Evolutionary conservation across 78 protist genomes (phyloP).

Genomic region (Dictyostelium firmibasis): DNA sequence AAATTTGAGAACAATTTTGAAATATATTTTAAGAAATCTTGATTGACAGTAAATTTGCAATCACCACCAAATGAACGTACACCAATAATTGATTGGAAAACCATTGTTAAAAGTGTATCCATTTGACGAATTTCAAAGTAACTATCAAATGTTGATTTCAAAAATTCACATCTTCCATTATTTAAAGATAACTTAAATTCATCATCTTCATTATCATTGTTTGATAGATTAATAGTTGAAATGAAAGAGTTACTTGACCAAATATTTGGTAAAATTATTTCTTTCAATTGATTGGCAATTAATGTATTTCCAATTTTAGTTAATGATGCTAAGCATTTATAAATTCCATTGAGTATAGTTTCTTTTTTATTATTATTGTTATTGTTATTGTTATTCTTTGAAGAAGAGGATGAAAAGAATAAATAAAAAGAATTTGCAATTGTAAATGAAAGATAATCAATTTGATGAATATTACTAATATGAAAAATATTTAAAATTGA

Average conservation of each 20-base stretch:
- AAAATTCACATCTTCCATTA: background rate
- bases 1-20: background rate
- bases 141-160: slow-evolving; percentile 7
- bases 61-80: background rate
- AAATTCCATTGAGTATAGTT: background rate
- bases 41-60: background rate
- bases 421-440: background rate
- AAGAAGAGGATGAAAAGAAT: background rate
- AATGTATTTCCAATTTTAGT: slow-evolving; percentile 10
- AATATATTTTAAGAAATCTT: background rate
- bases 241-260: background rate
- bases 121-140: slow-evolving; percentile 72
- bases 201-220: background rate
- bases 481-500: slow-evolving; percentile 28
- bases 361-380: background rate
- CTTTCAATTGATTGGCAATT: background rate
- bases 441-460: background rate
- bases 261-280: background rate
- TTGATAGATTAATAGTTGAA: background rate
- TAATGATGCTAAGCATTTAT: background rate
- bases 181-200: background rate
- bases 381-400: background rate
- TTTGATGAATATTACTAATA: slow-evolving; percentile 3
- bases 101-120: slow-evolving; percentile 2
- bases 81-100: background rate